Base-by-base conservation (phyloP, 306 rosid genomes). In the Inga laurina region DNA sequence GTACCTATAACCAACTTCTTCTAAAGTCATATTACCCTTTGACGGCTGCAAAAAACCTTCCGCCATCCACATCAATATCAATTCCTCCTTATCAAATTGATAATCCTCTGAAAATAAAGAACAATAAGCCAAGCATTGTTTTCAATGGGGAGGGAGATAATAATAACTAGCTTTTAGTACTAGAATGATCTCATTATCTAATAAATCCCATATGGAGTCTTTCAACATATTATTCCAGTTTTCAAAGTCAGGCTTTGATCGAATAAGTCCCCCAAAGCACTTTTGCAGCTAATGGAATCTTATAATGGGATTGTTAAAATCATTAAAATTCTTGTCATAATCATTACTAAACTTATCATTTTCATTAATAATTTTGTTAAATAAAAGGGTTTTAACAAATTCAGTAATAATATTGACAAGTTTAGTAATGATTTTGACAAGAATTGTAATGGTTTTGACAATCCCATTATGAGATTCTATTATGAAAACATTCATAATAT, bases 251-350 rank as follows among this genome's bases (percentile, higher is more conserved):
- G 4, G 56, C 32, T 65, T 76, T 7, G 80, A 4, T 2, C 82
- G 68, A 6, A 80, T 27, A 39, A 76, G 81, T 18, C 87, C 84
- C 35, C 83, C 83, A 49, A 73, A n/a, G 45, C 1, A 69, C 19
- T 77, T 74, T 71, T 22, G 74, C 78, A 0, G 87, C 87, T 14
- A 87, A 32, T n/a, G n/a, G n/a, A n/a, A n/a, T n/a, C n/a, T n/a
- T n/a, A n/a, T n/a, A n/a, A n/a, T n/a, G n/a, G n/a, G n/a, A n/a
- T n/a, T n/a, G n/a, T n/a, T n/a, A n/a, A n/a, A n/a, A n/a, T n/a
- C n/a, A n/a, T n/a, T n/a, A n/a, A n/a, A n/a, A n/a, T n/a, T n/a
- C n/a, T n/a, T n/a, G n/a, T n/a, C n/a, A n/a, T n/a, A n/a, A n/a
- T n/a, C n/a, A n/a, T n/a, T n/a, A n/a, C n/a, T n/a, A n/a, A n/a